These are phyloP conservation scores for Suillus subalutaceus DNA, from an alignment of 768 basidiomycete genomes.

Conservation along the genomic window DNA sequence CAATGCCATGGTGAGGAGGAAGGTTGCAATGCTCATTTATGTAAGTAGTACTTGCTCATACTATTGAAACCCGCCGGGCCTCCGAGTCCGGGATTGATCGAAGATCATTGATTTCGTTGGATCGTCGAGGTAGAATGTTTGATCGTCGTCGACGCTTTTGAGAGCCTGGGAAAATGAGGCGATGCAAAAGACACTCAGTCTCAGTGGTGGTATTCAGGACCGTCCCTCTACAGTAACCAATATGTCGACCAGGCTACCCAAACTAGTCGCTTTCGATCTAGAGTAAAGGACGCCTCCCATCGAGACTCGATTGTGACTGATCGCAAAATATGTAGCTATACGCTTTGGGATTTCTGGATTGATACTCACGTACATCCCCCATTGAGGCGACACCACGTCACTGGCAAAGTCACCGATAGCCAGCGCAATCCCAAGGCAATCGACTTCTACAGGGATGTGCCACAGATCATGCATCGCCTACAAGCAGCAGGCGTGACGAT, in stretches of 20 bases:
- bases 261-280: constrained; percentile 79
- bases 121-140: neutral
- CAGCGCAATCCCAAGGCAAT: constrained; percentile 38
- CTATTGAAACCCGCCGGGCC: too few relatives aligned
- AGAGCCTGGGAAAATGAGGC: neutral
- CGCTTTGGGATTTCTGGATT: constrained; percentile 87
- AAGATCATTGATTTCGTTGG: too few relatives aligned
- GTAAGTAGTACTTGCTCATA: too few relatives aligned
- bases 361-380: constrained; percentile 74
- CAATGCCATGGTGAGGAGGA: too few relatives aligned
- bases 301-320: constrained; percentile 5
- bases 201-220: neutral
- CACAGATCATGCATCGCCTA: constrained; percentile 67
- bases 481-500: constrained; percentile 52
- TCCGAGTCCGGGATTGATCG: neutral
- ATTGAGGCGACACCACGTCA: constrained; percentile 44
- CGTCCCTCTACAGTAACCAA: neutral
- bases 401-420: constrained; percentile 29
- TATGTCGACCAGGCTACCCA: constrained; percentile 44
- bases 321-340: constrained; percentile 56
- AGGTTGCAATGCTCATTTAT: too few relatives aligned
- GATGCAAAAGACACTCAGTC: neutral
- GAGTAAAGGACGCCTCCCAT: constrained; percentile 54
- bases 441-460: constrained; percentile 77
- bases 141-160: neutral